These are phyloP conservation scores for Lactuca saligna DNA, from an alignment of 129 eudicot species.

Conservation along the genomic window DNA sequence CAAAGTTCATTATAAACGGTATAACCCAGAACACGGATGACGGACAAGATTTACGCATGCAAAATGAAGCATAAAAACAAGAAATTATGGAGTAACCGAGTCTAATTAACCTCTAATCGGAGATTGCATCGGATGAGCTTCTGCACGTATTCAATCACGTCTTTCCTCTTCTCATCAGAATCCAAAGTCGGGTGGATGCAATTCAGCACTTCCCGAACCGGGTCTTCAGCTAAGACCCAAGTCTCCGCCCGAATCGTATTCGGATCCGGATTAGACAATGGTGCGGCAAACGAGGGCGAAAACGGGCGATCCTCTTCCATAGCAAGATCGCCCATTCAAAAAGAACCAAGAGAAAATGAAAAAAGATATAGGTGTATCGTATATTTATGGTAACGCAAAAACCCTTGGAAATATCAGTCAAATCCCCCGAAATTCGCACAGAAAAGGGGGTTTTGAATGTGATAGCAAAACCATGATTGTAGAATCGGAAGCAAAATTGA, in stretches of 20 bases:
- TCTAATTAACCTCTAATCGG: conserved; percentile 51
- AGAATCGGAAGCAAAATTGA: conserved; percentile 2
- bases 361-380: background rate
- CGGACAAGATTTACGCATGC: conserved; percentile 9
- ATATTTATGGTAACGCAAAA: conserved; percentile 21
- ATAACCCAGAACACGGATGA: conserved; percentile 3
- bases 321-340: conserved; percentile 48
- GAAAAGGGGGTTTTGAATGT: conserved; percentile 5
- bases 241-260: conserved; percentile 37
- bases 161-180: conserved; percentile 63
- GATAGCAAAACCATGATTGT: background rate
- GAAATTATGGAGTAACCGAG: background rate
- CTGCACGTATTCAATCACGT: conserved; percentile 68
- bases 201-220: conserved; percentile 46
- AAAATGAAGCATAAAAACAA: conserved; percentile 1
- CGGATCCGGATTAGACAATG: conserved; percentile 55
- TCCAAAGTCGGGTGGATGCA: conserved; percentile 68
- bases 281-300: conserved; percentile 29
- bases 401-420: conserved; percentile 18
- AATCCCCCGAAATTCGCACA: conserved; percentile 13
- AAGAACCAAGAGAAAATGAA: background rate
- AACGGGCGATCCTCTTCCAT: conserved; percentile 46
- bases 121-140: conserved; percentile 40
- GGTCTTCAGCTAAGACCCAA: conserved; percentile 54
- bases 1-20: background rate